A percentile compares a stretch with the other conserved stretches of the same genome.
These are phyloP conservation scores for Hebeloma cylindrosporum DNA, from an alignment of 768 basidiomycete species.

Conservation along the genomic window DNA sequence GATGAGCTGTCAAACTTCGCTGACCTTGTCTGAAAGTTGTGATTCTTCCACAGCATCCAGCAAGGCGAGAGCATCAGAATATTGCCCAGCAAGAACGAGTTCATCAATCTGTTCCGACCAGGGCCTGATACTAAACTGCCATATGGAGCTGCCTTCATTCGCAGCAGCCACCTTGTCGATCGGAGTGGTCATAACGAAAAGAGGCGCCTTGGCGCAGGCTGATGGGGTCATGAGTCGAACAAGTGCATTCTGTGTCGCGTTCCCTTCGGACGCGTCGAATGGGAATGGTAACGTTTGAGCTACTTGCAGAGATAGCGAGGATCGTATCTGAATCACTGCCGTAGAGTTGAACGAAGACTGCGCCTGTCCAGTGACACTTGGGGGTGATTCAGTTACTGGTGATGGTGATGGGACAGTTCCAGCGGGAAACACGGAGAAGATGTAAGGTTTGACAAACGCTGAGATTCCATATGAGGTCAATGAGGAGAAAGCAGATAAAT, in stretches of 20 bases:
- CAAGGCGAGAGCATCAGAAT: constrained; percentile 78
- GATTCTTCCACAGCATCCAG: constrained; percentile 67
- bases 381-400: constrained; percentile 23
- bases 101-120: constrained; percentile 88
- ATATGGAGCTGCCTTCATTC: constrained; percentile 75
- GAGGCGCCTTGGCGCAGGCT: constrained; percentile 48
- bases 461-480: not conserved
- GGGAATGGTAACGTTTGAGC: constrained; percentile 69
- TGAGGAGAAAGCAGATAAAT: not conserved
- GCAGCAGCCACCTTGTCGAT: constrained; percentile 65
- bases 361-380: constrained; percentile 22
- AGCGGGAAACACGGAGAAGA: constrained; percentile 72
- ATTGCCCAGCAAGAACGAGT: constrained; percentile 63
- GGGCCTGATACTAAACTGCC: constrained; percentile 68
- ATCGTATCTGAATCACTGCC: constrained; percentile 67
- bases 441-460: constrained; percentile 78
- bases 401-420: constrained; percentile 48
- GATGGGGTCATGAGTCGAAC: constrained; percentile 68
- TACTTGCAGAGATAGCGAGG: constrained; percentile 61
- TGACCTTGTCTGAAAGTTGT: constrained; percentile 65
- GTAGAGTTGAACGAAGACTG: constrained; percentile 47
- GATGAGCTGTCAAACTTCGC: too few species aligned
- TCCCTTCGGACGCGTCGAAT: constrained; percentile 38
- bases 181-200: constrained; percentile 72
- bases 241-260: constrained; percentile 41